Conservation (phyloP, 2,329 filamentous ascomycete genomes). For the Xylaria sp. region DNA sequence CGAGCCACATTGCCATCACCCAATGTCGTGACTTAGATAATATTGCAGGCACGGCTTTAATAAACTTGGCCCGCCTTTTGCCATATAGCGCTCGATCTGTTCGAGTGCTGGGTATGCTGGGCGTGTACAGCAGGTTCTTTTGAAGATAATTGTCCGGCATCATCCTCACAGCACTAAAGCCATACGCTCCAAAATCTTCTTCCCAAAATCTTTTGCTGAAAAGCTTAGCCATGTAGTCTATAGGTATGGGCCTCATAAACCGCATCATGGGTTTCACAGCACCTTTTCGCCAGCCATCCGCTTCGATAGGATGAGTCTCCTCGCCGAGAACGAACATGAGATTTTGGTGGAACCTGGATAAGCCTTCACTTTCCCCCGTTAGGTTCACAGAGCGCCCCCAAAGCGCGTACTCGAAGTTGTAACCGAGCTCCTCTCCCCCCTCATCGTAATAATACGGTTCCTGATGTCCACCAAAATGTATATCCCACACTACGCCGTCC, state of each 20-base stretch:
- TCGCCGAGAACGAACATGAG: constrained; percentile 19
- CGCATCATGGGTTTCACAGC: constrained; percentile 11
- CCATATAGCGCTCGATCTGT: neutral
- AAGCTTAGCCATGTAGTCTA: constrained; percentile 39
- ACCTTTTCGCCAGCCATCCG: accelerated
- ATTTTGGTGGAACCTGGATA: constrained; percentile 1
- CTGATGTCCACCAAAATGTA: neutral
- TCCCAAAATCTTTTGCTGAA: constrained; percentile 46
- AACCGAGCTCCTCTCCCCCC: constrained; percentile 27
- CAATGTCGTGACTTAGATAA: constrained; percentile 15
- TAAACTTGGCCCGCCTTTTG: constrained; percentile 17
- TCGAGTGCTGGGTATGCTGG: accelerated
- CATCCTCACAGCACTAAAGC: constrained; percentile 36
- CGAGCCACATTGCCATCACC: constrained; percentile 32
- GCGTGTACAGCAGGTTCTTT: neutral
- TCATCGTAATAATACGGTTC: constrained; percentile 34
- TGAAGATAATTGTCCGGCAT: constrained; percentile 1
- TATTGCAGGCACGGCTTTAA: constrained; percentile 12
- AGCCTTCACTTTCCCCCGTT: neutral
- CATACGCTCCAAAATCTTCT: constrained; percentile 33
- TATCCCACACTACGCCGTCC: constrained; percentile 16
- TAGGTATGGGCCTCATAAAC: constrained; percentile 31
- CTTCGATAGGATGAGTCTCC: constrained; percentile 21
- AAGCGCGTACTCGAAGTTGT: constrained; percentile 35
- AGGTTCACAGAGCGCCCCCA: constrained; percentile 31